Evolutionary conservation across 1,284 basidiomycete genomes (phyloP), one percentile per base, ranked within the genome.

Genomic region (Jaminaea rosea): DNA sequence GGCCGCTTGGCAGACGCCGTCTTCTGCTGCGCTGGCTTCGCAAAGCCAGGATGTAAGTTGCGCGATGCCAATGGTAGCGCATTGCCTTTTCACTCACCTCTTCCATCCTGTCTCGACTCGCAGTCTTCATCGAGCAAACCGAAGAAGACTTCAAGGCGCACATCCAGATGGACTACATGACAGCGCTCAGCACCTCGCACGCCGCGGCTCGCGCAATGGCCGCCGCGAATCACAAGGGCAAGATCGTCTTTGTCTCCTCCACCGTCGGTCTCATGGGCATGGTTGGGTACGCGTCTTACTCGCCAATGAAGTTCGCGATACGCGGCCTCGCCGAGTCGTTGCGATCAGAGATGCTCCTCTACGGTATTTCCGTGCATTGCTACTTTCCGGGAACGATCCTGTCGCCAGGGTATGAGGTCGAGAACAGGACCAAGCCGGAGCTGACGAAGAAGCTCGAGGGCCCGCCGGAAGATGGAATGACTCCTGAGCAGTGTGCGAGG

Each of bases 361-460:
- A 90, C 69, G 81, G 80, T 49, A 87, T 92, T 69, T 77, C 79
- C 41, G 82, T 92, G 1, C 90, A 93, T 64, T 82, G 90, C 49
- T 91, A 84, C 76, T 86, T 90, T 76, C 90, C 91, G 0, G 82
- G 81, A 0, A 91, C 88, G 0, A 94, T 97, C 76, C 80, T 80
- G 55, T 84, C 83, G 0, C 87, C 89, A 0, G 89, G 90, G 0
- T 86, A 81, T 62, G 83, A 84, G 10, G 80, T 82, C 59, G 92
- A 96, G 71, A 84, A 88, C 69, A 82, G 81, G 71, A 81, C 80
- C 29, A 96, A 96, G 69, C 92, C 90, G 0, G 78, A 78, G 28
- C 79, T 96, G 49, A 86, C 84, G 2, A 80, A 81, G 58, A 83
- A 86, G 64, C 85, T 96, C 37, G 92, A 94, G 70, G 86, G 86